Conservation (phyloP, 163 green algal species). For the Trebouxia gelatinosa region DNA sequence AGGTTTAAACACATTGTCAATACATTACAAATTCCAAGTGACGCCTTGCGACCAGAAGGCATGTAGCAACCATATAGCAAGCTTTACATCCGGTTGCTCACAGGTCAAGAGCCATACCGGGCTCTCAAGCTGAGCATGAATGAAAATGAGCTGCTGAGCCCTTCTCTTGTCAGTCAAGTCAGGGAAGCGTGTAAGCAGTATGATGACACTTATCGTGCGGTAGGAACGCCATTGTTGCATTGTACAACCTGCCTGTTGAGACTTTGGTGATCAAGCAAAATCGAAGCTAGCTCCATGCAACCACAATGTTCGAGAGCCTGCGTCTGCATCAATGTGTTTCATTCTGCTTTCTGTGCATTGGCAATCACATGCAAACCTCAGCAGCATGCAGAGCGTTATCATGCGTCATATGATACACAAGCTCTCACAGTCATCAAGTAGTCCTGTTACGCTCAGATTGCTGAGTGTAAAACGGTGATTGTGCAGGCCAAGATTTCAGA, state of each 20-base stretch:
- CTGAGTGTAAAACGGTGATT: not conserved
- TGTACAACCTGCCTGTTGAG: too few species aligned
- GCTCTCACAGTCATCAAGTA: not conserved
- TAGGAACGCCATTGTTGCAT: too few species aligned
- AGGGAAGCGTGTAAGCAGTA: not conserved
- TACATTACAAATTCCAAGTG: too few species aligned
- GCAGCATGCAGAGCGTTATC: too few species aligned
- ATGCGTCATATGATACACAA: not conserved
- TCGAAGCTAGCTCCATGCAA: too few species aligned
- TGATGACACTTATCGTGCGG: not conserved
- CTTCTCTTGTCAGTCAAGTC: not conserved
- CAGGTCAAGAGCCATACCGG: constrained; percentile 34
- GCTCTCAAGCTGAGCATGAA: not conserved
- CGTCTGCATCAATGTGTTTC: not conserved
- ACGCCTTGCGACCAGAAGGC: too few species aligned
- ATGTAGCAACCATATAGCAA: too few species aligned
- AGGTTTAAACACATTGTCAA: too few species aligned
- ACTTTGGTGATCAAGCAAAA: too few species aligned
- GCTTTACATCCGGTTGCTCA: too few species aligned
- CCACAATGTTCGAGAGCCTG: too few species aligned
- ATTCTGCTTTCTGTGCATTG: not conserved
- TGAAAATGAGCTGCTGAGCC: constrained; percentile 1
- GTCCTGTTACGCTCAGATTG: not conserved
- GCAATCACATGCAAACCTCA: not conserved
- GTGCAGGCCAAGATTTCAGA: constrained; percentile 13